A percentile compares a stretch with the other conserved stretches of the same genome.
phyloP scores from a whole-genome alignment of 306 rosid species.

The Vigna unguiculata region DNA sequence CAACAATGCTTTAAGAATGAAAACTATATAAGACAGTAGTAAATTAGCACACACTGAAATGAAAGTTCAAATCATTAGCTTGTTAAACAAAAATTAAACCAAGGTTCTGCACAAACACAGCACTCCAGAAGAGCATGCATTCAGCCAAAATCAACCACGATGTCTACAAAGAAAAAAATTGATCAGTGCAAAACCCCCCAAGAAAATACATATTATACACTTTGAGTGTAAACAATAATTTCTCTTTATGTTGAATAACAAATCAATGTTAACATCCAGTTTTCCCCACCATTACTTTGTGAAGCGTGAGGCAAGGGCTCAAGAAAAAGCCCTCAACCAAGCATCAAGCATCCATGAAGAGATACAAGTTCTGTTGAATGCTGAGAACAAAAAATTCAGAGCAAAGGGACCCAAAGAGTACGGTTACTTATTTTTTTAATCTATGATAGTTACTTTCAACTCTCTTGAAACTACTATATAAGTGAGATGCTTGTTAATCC shows the following conservation, averaged over 20 bases:
- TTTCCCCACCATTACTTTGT: slow-evolving; percentile 27
- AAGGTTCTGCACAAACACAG: neutral
- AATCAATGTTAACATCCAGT: slow-evolving; percentile 44
- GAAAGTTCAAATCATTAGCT: neutral
- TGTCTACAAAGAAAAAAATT: slow-evolving; percentile 6
- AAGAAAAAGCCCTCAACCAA: slow-evolving; percentile 46
- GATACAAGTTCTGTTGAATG: slow-evolving; percentile 47
- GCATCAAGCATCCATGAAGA: slow-evolving; percentile 44
- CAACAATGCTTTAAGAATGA: neutral
- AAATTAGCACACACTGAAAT: neutral
- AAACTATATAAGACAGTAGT: neutral
- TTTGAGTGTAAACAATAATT: slow-evolving; percentile 34
- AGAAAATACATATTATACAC: slow-evolving; percentile 38
- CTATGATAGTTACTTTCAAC: slow-evolving; percentile 34
- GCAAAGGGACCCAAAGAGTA: slow-evolving; percentile 33
- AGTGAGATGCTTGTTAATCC: slow-evolving; percentile 43
- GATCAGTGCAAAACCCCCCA: slow-evolving; percentile 13
- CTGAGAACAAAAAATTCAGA: slow-evolving; percentile 24
- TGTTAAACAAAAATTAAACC: neutral
- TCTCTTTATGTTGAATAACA: slow-evolving; percentile 39
- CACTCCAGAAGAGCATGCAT: neutral
- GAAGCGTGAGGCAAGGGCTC: slow-evolving; percentile 41
- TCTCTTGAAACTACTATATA: slow-evolving; percentile 41
- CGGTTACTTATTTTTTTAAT: slow-evolving; percentile 27
- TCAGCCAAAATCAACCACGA: slow-evolving; percentile 22